Evolutionary conservation across 495 filamentous ascomycete species (phyloP).

Genomic region (Bacidia gigantensis): DNA sequence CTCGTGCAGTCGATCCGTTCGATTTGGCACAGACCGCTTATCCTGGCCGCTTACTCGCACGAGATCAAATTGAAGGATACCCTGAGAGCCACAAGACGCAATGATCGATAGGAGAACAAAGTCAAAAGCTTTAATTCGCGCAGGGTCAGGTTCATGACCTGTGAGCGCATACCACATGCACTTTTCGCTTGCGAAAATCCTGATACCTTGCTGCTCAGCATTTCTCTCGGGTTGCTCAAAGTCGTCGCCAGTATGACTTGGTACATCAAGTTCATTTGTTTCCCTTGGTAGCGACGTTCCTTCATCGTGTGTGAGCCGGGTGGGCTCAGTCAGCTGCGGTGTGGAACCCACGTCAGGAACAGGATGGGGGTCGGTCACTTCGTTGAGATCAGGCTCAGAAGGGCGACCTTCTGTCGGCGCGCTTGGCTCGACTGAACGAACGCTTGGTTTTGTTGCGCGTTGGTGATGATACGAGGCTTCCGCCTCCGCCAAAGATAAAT

Average conservation of each 20-base stretch:
- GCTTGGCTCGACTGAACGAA: too few species aligned
- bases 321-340: too few species aligned
- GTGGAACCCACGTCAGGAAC: too few species aligned
- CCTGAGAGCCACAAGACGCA: constrained; percentile 51
- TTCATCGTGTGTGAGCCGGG: too few species aligned
- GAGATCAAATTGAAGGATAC: constrained; percentile 71
- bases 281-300: too few species aligned
- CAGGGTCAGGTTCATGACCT: constrained; percentile 64
- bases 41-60: constrained; percentile 66
- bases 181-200: constrained; percentile 45
- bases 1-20: constrained; percentile 58
- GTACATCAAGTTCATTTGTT: too few species aligned
- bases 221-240: too few species aligned
- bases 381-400: too few species aligned
- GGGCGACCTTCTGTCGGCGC: too few species aligned
- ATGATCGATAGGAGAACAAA: constrained; percentile 71
- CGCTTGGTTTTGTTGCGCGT: too few species aligned
- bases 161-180: constrained; percentile 67
- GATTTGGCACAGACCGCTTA: constrained; percentile 71
- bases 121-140: constrained; percentile 49
- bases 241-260: too few species aligned
- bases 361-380: too few species aligned
- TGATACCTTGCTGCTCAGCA: constrained; percentile 17
- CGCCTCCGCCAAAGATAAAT: constrained; percentile 33
- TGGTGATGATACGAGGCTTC: constrained; percentile 20